Percentiles rank a stretch among this genome's conserved stretches.
These are phyloP conservation scores for Bryoerythrophyllum caledonicum DNA, from an alignment of 225 moss, liverwort and hornwort genomes.

Conservation along the genomic window DNA sequence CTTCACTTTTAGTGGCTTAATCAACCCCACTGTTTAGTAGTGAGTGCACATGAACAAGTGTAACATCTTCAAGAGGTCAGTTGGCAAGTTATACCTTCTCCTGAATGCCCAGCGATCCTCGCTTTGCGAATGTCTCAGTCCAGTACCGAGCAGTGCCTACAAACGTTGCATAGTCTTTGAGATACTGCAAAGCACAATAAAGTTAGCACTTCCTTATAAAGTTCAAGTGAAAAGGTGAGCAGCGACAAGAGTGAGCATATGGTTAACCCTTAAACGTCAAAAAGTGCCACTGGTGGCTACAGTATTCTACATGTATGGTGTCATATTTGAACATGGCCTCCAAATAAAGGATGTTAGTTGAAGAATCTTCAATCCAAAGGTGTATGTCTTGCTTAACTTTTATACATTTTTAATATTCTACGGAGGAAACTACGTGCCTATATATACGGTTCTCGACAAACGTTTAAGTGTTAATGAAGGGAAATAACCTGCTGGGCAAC, in stretches of 20 bases:
- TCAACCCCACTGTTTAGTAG: no score
- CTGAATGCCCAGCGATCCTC: constrained; percentile 81
- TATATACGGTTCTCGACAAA: no score
- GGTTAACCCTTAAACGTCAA: not conserved
- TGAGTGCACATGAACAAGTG: no score
- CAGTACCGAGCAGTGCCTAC: constrained; percentile 92
- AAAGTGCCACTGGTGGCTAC: no score
- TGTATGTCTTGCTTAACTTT: no score
- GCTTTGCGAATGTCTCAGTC: constrained; percentile 98
- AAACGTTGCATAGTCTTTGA: constrained; percentile 79
- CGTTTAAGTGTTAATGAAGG: not conserved
- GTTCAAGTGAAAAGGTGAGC: constrained; percentile 1
- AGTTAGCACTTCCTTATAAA: not conserved
- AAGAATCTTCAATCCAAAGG: no score
- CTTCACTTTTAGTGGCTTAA: no score
- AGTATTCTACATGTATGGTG: no score
- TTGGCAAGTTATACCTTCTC: constrained; percentile 68
- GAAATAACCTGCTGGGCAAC: constrained; percentile 86
- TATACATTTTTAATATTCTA: no score
- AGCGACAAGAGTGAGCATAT: not conserved
- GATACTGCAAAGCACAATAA: constrained; percentile 63
- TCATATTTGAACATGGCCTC: no score
- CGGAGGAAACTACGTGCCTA: no score
- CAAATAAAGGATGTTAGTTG: no score
- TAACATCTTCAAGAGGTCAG: not conserved